Evolutionary conservation across 2,329 filamentous ascomycete species (phyloP), one percentile per base, ranked within the genome.

Genomic region (Malbranchea zuffiana): DNA sequence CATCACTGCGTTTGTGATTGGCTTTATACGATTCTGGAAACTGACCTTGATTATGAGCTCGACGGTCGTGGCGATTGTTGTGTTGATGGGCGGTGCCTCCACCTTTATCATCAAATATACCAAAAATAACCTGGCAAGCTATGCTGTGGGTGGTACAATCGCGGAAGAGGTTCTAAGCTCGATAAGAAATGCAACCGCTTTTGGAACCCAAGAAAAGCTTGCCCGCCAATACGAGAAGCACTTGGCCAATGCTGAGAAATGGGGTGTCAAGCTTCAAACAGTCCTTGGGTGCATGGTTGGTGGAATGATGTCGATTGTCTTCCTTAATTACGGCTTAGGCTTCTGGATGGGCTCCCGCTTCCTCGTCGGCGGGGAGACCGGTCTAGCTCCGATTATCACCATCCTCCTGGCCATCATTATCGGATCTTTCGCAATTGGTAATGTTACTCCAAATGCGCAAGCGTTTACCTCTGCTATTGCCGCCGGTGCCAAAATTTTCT

Each of bases 131-230:
- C 68, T 95, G 32, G 69, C 80, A 35, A 75, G 84, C 0, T 94
- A 93, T 51, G 87, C 84, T 17, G 68, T 77, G 32, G 88, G 87
- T 45, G 88, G 87, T 39, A 87, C 80, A 2, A 73, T 96, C 8
- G 88, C 85, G 3, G 90, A 96, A 54, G 90, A 98, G 61, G 88
- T 95, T 37, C 74, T 98, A 51, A 87, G 84, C 57, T 95, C 87
- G 1, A 81, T 96, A 48, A 78, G 90, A 45, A 96, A 93, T 53
- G 82, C 88, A 5, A 78, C 84, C 5, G 90, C 90, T 19, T 98
- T 95, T 52, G 85, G 85, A 28, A 95, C 87, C 0, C 87, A 96
- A 59, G 82, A 88, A 39, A 86, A 88, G 45, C 72, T 96, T n/a
- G 84, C 88, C 7, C 72, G 72, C 44, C 80, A 88, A 57, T 96